A percentile compares a stretch with the other conserved stretches of the same genome.
Conservation (phyloP, 495 filamentous ascomycete species). For the Hyaloscypha bicolor region DNA sequence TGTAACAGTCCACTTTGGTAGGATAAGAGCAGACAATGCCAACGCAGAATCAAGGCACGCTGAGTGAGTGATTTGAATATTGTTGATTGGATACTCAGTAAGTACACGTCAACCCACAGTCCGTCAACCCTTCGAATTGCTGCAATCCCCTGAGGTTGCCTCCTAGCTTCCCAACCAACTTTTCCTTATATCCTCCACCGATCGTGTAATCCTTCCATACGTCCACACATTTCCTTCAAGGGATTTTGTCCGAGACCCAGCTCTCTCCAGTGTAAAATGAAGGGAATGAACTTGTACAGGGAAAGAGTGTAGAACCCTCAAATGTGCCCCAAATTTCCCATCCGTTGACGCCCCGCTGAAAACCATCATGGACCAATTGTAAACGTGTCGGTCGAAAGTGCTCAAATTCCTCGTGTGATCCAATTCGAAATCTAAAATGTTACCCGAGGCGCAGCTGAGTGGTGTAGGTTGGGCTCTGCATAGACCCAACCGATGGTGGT, state of each 20-base stretch:
- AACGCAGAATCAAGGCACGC: not conserved
- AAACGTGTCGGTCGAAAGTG: not conserved
- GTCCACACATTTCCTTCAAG: not conserved
- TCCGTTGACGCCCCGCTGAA: constrained; percentile 19
- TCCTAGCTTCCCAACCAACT: not conserved
- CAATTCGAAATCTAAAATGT: not conserved
- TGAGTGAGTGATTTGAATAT: not conserved
- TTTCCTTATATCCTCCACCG: not conserved
- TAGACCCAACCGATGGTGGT: not conserved
- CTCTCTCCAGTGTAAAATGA: not conserved
- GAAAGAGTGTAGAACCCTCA: not conserved
- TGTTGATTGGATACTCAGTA: not conserved
- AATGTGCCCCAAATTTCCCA: constrained; percentile 7
- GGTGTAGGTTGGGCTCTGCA: not conserved
- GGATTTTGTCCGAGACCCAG: constrained; percentile 14
- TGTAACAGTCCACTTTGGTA: constrained; percentile 2
- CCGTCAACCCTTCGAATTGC: not conserved
- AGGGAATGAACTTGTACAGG: constrained; percentile 11
- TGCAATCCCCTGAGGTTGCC: not conserved
- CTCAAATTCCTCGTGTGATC: not conserved
- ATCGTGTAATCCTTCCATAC: not conserved
- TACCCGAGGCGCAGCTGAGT: not conserved
- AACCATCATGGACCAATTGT: not conserved
- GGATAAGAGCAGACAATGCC: not conserved
- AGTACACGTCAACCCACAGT: not conserved